These are phyloP conservation scores for Podila epigama DNA, from an alignment of 192 early-diverging fungal genomes.

Conservation along the genomic window DNA sequence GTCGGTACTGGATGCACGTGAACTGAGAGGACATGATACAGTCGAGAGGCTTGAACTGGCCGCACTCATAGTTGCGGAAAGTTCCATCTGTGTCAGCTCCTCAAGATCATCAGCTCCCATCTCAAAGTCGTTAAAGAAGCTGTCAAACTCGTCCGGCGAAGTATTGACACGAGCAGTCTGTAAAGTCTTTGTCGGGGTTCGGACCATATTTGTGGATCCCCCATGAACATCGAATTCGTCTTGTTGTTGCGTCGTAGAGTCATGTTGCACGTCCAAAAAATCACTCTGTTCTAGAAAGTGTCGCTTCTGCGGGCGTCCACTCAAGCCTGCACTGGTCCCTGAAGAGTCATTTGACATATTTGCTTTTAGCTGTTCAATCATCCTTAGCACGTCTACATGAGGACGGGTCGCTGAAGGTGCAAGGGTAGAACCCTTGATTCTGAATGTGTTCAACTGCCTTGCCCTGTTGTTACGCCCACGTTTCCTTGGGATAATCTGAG, in stretches of 20 bases:
- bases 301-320: neutral
- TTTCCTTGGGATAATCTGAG: neutral
- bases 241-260: no score
- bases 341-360: conserved; percentile 6
- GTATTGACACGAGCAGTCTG: neutral
- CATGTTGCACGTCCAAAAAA: no score
- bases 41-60: neutral
- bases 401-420: neutral
- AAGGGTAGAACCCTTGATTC: neutral
- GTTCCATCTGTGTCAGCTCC: conserved; percentile 30
- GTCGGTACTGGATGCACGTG: neutral
- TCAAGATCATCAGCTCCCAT: conserved; percentile 30
- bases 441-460: neutral
- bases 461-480: conserved; percentile 4
- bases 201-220: neutral
- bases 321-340: neutral
- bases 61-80: neutral
- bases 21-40: neutral
- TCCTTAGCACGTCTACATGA: conserved; percentile 29
- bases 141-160: conserved; percentile 33
- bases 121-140: conserved; percentile 26
- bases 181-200: neutral
- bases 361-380: conserved; percentile 39
- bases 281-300: no score
- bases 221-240: no score